Percentiles rank a stretch among this genome's conserved stretches.
These are phyloP conservation scores for Micractinium sp. DNA, from an alignment of 139 green algal genomes.

Conservation along the genomic window DNA sequence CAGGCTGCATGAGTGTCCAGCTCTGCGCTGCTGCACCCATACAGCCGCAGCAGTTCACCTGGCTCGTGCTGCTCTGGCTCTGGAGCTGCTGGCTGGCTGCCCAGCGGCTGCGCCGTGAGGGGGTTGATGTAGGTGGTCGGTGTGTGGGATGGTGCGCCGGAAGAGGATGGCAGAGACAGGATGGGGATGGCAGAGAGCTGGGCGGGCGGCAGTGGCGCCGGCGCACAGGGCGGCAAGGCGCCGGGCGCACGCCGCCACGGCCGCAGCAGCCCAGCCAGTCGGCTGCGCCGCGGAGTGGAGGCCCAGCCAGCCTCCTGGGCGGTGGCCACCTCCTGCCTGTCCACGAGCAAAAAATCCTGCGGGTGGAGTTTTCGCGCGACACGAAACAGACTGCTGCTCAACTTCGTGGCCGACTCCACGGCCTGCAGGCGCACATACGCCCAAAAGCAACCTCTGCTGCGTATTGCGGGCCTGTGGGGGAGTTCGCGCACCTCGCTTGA, in stretches of 20 bases:
- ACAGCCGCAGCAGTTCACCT: background rate
- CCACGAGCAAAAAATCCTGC: background rate
- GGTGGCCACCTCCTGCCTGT: background rate
- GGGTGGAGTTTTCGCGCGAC: background rate
- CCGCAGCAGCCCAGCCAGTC: constrained; percentile 1
- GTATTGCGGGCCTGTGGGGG: too few species aligned
- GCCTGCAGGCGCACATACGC: too few species aligned
- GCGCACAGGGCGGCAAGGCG: background rate
- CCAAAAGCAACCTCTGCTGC: too few species aligned
- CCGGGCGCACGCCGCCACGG: background rate
- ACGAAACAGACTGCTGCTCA: too few species aligned
- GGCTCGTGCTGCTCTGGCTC: background rate
- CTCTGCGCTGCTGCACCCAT: background rate
- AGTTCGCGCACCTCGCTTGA: too few species aligned
- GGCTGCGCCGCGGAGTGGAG: background rate
- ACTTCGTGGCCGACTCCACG: too few species aligned
- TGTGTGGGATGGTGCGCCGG: background rate
- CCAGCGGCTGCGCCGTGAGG: background rate
- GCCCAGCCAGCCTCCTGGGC: background rate
- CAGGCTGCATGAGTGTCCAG: background rate
- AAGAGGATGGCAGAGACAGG: background rate
- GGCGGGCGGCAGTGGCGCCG: background rate
- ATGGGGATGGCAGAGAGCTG: background rate
- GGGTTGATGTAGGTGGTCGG: background rate
- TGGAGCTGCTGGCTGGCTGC: background rate